Base-by-base conservation (phyloP, 2,329 filamentous ascomycete species). In the Aspergillus tubingensis region DNA sequence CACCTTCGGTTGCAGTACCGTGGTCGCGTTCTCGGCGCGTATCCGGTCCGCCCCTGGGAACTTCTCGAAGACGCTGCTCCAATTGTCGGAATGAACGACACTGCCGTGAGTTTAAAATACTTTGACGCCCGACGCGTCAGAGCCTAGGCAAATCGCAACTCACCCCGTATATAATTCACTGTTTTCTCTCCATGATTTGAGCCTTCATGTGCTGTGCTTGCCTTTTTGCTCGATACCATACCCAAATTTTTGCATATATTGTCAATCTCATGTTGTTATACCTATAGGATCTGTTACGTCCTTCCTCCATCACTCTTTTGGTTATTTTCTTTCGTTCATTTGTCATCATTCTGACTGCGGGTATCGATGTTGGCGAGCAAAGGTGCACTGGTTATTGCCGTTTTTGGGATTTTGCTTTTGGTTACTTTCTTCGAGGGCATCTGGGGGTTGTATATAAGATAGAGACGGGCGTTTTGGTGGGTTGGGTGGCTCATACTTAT, bases 21-120 rank as follows among this genome's bases (percentile, higher is more conserved):
- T 27, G 76, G 75, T 8, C 72, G 73, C 21, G 60, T 70, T 5
- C 60, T 74, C 36, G 76, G 75, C 2, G 62, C 74, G 2, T 79
- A 73, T 53, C 71, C 72, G 2, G 62, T 77, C 8, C 75, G 75
- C 21, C 74, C 74, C 27, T 81, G 79, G 79, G 79, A 81, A 60
- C 72, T 80, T 58, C 70, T 81, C 23, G 77, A 78, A 62, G 79
- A 80, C 59, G 75, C 79, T 10, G 77, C 79, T 17, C 79, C 79
- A 1, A 72, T 79, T 17, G 65, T 76, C 21, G 77, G 78, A 23
- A 68, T 71, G n/a, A 81, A 81, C 60, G 79, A 81, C 60, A 80
- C 79, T 3, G 77, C 78, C 19, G 66, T 81, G 32, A 78, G 74
- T 55, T 62, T 81, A 47, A 70, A 74, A 19, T 76, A 75, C 47